Base-by-base conservation (phyloP, 495 filamentous ascomycete genomes). In the Penicillium manginii region DNA sequence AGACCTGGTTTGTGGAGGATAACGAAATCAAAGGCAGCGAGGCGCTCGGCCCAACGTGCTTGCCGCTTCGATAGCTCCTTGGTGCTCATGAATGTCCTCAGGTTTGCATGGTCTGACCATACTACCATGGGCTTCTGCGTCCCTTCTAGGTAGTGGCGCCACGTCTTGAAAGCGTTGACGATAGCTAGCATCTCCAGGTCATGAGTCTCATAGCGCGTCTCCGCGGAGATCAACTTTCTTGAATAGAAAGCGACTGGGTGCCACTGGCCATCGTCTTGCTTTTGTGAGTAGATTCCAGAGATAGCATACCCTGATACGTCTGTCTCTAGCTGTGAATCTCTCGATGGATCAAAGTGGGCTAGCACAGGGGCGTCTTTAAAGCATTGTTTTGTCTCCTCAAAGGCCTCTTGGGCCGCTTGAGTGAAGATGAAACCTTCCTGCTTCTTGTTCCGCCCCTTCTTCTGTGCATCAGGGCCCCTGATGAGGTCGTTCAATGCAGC, bases 241-340 rank as follows among this genome's bases (percentile, higher is more conserved):
- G 48, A 50, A n/a, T 31, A 50, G 31, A 50, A 50, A 15, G 22
- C 26, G 9, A 50, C 26, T 32, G n/a, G n/a, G 11, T 50, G 23
- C 23, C 23, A 50, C 48, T 50, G 15, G 10, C 10, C 15, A 11
- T 37, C 33, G 10, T 37, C 15, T 12, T 37, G 15, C 33, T 12
- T 12, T 37, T 37, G 33, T 11, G 33, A 37, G 10, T 12, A 37
- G 10, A 50, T 50, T 50, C 23, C 22, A 10, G 31, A 14, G n/a
- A 50, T 26, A 50, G 10, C n/a, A 50, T 10, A 50, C 15, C 31
- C 48, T 23, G 15, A 29, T 8, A 9, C 15, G 15, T 37, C 33
- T 37, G 33, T 37, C 33, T 37, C 33, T 15, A 37, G 11, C 10
- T 37, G 15, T 12, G 15, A 12, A 37, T 11, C 10, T 37, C 33